Base-by-base conservation (phyloP, 1,284 basidiomycete species). In the Leccinum ponderosum region DNA sequence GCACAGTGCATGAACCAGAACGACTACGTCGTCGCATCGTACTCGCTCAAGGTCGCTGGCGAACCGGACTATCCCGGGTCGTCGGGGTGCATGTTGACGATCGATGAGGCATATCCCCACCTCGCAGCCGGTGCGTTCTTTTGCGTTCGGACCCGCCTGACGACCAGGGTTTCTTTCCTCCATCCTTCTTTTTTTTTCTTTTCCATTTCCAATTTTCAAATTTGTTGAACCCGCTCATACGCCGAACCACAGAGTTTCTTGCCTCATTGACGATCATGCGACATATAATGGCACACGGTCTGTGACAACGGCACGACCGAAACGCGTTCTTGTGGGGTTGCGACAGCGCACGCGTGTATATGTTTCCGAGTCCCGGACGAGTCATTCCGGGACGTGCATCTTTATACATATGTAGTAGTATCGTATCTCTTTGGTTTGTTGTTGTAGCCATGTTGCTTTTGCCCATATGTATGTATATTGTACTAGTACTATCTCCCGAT, bases 221-320 rank as follows among this genome's bases (percentile, higher is more conserved):
- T 39, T 39, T 39, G 15, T 22, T 47, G 44, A 22, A 47, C 17
- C 48, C 53, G 60, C 56, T 64, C 55, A 50, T 56, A 51, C 51
- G 20, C 48, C 33, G 17, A 56, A 55, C 31, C 6, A 59, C 63
- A 89, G 87, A 89, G 62, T 72, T 88, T 60, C 77, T 89, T 11
- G 84, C 83, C 2, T 82, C 86, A 0, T 70, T 87, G 52, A 80
- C 81, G 69, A 83, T 89, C 64, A 85, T 89, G 85, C 79, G 86
- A n/a, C 83, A 87, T 65, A 87, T 89, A 50, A 79, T 73, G n/a
- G 75, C 77, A 55, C 75, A 86, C 65, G 75, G 80, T 50, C 64
- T 84, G 58, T 85, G 54, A 59, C 25, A 35, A 60, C 20, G 22
- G 25, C 48, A 51, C 7, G 48, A 27, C 14, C 39, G 55, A 56